phyloP scores from a whole-genome alignment of 495 filamentous ascomycete genomes.

The Aspergillus wentii region DNA sequence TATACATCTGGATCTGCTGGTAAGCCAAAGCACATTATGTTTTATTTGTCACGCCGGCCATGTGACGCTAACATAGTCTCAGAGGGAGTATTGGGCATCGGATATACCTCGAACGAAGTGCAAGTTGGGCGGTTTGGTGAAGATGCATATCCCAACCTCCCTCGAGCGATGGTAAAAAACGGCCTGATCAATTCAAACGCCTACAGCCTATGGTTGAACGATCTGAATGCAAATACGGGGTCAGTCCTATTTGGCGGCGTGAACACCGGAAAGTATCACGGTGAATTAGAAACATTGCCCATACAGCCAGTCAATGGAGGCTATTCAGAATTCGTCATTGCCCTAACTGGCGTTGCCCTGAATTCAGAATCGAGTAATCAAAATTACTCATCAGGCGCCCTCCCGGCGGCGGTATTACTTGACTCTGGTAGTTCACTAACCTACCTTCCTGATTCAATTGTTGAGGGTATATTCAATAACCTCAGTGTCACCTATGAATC shows the following conservation, averaged over 20 bases:
- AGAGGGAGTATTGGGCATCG: slow-evolving; percentile 87
- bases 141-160: slow-evolving; percentile 71
- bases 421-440: slow-evolving; percentile 91
- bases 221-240: slow-evolving; percentile 62
- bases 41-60: not conserved
- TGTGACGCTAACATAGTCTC: slow-evolving; percentile 2
- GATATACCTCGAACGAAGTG: slow-evolving; percentile 81
- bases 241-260: slow-evolving; percentile 90
- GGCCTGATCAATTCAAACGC: slow-evolving; percentile 73
- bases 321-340: slow-evolving; percentile 77
- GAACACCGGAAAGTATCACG: slow-evolving; percentile 73
- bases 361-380: slow-evolving; percentile 33
- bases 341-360: slow-evolving; percentile 60
- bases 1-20: slow-evolving; percentile 59
- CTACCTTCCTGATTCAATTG: slow-evolving; percentile 73
- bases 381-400: slow-evolving; percentile 48
- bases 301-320: slow-evolving; percentile 55
- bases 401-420: slow-evolving; percentile 64
- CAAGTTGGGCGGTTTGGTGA: slow-evolving; percentile 58
- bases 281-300: slow-evolving; percentile 68
- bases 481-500: slow-evolving; percentile 60
- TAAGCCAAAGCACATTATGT: slow-evolving; percentile 12
- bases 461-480: slow-evolving; percentile 55
- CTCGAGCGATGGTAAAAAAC: slow-evolving; percentile 63
- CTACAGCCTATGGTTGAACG: slow-evolving; percentile 62